Conservation (phyloP, 2,329 filamentous ascomycete species). For the Cercospora beticola region DNA sequence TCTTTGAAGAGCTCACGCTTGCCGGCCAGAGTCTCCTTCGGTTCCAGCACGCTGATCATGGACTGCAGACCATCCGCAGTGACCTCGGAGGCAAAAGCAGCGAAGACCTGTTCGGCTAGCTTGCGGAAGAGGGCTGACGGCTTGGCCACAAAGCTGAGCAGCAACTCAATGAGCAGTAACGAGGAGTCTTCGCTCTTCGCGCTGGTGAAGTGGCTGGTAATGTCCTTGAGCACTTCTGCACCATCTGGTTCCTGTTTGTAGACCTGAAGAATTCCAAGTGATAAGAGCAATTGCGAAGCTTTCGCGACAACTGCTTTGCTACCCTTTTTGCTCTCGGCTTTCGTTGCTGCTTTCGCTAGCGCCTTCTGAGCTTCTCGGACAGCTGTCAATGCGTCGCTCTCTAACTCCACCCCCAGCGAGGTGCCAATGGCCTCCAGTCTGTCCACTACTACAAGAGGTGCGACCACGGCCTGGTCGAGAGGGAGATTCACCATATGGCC, state of each 20-base stretch:
- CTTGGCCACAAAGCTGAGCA: constrained; percentile 85
- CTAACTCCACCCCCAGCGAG: constrained; percentile 16
- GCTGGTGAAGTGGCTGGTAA: constrained; percentile 71
- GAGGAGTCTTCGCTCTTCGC: constrained; percentile 52
- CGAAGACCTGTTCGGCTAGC: constrained; percentile 84
- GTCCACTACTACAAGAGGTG: constrained; percentile 20
- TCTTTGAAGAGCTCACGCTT: constrained; percentile 83
- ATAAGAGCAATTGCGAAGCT: constrained; percentile 77
- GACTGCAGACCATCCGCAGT: constrained; percentile 70
- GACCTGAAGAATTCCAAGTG: constrained; percentile 80
- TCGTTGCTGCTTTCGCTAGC: constrained; percentile 24
- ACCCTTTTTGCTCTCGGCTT: constrained; percentile 22
- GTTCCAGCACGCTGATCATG: constrained; percentile 67
- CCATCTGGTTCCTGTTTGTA: constrained; percentile 89
- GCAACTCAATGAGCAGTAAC: constrained; percentile 77
- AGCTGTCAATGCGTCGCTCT: constrained; percentile 18
- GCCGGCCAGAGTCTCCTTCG: constrained; percentile 77
- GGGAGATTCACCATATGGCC: constrained; percentile 48
- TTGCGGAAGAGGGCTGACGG: constrained; percentile 82
- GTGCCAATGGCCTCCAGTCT: constrained; percentile 22
- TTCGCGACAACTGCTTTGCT: constrained; percentile 40
- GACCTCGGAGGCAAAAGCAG: constrained; percentile 73
- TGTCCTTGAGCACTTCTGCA: constrained; percentile 75
- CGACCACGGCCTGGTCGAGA: constrained; percentile 28
- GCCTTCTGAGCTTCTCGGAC: constrained; percentile 27